Base-by-base conservation (phyloP, 768 basidiomycete genomes). In the Lactarius sp. region DNA sequence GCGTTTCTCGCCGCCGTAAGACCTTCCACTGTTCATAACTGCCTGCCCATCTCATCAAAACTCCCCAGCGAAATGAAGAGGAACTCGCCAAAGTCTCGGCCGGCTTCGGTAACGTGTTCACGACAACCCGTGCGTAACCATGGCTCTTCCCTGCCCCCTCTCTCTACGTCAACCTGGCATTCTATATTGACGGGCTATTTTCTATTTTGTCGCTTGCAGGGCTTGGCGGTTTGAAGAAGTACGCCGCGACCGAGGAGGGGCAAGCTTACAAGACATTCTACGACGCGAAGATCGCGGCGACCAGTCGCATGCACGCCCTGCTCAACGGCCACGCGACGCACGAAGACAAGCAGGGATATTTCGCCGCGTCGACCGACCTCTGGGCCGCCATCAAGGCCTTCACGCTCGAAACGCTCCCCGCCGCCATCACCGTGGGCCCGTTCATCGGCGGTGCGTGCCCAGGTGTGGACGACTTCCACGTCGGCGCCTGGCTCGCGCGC, bases 391-490 rank as follows among this genome's bases (percentile, higher is more conserved):
- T 82, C 70, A 69, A 70, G 54, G 56, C 49, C 49, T 81, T 79
- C 71, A 69, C 80, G 56, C 66, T 73, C 39, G 72, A 76, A 34
- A 73, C 77, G 36, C 76, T 85, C 50, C 77, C 79, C 4, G 64
- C 65, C 0, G 61, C 73, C 59, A 73, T 85, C 20, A 78, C 79
- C 18, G 73, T 72, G 14, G 74, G 72, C 9, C 77, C 77, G 4
- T 85, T 84, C 73, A 73, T 83, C 44, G 79, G 77, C 20, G 83
- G 82, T 9, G 75, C 71, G 4, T 66, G 57, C 46, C 81, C 81
- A 0, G 78, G 81, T 9, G 81, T 82, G 69, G 81, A 81, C 59
- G 84, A 83, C 68, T 83, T 80, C 73, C 83, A 83, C 71, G 72
- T 85, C 47, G 79, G 65, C 6, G 80, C 76, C 8, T 85, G 81